Evolutionary conservation across 2,329 filamentous ascomycete genomes (phyloP).

Genomic region (Penicillium digitatum): DNA sequence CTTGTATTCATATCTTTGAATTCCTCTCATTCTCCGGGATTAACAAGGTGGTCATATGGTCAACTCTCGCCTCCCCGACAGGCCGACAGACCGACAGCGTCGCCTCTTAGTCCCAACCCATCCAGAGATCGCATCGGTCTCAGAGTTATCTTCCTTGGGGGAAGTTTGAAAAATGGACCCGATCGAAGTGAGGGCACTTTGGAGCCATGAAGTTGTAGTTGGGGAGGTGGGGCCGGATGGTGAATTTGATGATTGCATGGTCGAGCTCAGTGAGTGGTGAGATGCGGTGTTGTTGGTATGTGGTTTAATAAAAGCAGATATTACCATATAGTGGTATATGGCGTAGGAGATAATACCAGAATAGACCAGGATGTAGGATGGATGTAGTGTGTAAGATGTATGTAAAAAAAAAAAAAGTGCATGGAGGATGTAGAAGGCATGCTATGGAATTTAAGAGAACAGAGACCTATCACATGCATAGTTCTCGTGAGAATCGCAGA

Average conservation of each 20-base stretch:
- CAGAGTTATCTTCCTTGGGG: neutral
- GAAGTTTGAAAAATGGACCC: conserved; percentile 7
- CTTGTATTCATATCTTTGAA: neutral
- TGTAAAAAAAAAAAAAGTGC: too few species aligned
- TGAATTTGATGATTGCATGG: neutral
- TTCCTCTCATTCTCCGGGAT: neutral
- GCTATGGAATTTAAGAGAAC: neutral
- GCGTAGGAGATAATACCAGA: neutral
- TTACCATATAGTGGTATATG: neutral
- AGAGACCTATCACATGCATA: neutral
- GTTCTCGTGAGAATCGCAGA: neutral
- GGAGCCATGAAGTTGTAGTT: conserved; percentile 9
- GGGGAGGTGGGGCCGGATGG: neutral
- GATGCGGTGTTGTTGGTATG: neutral
- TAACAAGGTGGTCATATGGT: neutral
- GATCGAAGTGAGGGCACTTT: conserved; percentile 11
- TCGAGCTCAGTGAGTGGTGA: neutral
- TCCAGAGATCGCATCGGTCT: conserved; percentile 19
- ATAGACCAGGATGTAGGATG: neutral
- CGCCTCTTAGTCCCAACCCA: conserved; percentile 21
- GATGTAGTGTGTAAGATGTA: neutral
- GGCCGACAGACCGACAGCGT: conserved; percentile 21
- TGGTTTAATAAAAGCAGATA: neutral
- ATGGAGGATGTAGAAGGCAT: neutral
- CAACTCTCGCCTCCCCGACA: conserved; percentile 13